These are phyloP conservation scores for Pichia insulana DNA, from an alignment of 805 yeast species.

Conservation along the genomic window DNA sequence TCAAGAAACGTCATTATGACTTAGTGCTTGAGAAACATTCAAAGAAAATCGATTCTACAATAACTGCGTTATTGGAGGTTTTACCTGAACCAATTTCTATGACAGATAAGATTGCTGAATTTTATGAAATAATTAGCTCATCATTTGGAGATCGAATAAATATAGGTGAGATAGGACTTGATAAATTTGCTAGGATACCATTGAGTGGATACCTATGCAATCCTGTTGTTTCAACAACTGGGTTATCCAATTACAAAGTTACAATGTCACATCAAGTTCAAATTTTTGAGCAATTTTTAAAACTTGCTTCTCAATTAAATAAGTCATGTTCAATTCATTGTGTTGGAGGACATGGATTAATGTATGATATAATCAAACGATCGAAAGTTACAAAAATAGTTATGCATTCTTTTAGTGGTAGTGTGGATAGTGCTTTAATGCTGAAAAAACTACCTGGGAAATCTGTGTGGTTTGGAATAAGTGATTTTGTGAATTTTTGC, in stretches of 20 bases:
- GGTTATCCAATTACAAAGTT: conserved; percentile 37
- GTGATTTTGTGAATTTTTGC: conserved; percentile 22
- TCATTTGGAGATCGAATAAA: conserved; percentile 24
- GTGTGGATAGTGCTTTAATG: conserved; percentile 52
- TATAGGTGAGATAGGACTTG: conserved; percentile 90
- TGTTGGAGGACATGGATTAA: conserved; percentile 66
- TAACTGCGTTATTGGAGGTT: conserved; percentile 18
- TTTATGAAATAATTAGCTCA: conserved; percentile 27
- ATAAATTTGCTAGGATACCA: conserved; percentile 66
- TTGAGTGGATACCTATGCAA: conserved; percentile 43
- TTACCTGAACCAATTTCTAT: conserved; percentile 59
- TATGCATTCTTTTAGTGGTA: conserved; percentile 83
- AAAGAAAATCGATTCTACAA: conserved; percentile 25
- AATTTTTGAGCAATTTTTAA: conserved; percentile 43
- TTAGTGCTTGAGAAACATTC: conserved; percentile 36
- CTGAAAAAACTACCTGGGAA: conserved; percentile 35
- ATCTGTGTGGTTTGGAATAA: conserved; percentile 30
- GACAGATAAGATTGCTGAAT: conserved; percentile 23
- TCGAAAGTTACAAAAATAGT: conserved; percentile 36
- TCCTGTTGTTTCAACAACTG: background rate
- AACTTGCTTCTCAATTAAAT: conserved; percentile 37
- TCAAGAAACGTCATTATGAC: conserved; percentile 48
- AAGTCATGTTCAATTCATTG: conserved; percentile 57
- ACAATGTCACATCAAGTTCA: conserved; percentile 54
- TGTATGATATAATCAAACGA: conserved; percentile 33